These are phyloP conservation scores for Naumovozyma baii DNA, from an alignment of 805 yeast species.

Conservation along the genomic window DNA sequence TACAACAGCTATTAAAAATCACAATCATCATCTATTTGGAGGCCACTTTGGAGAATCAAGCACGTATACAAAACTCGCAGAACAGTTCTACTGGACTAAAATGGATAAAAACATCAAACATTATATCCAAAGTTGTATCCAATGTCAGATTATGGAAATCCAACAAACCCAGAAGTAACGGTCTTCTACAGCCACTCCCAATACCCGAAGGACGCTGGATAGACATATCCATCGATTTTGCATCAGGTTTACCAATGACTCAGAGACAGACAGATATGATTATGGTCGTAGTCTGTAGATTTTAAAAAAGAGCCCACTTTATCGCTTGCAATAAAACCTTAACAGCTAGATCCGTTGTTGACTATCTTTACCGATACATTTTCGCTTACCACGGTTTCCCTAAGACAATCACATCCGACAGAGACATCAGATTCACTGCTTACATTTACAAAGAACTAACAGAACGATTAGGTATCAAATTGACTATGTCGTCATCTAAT, in stretches of 20 bases:
- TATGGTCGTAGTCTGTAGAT: conserved; percentile 11
- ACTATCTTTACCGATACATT: conserved; percentile 6
- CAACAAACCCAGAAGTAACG: conserved; percentile 4
- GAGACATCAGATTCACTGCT: conserved; percentile 4
- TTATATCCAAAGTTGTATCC: conserved; percentile 3
- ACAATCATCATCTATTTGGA: conserved; percentile 5
- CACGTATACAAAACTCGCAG: conserved; percentile 4
- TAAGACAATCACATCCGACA: conserved; percentile 1
- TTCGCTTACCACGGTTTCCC: conserved; percentile 6
- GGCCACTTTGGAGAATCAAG: conserved; percentile 9
- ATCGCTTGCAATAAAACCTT: conserved; percentile 5
- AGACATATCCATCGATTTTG: conserved; percentile 13
- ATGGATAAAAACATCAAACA: neutral
- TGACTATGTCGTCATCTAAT: conserved; percentile 2
- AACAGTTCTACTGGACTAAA: conserved; percentile 6
- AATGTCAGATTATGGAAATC: conserved; percentile 6
- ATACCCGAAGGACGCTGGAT: conserved; percentile 13
- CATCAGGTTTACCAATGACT: conserved; percentile 8
- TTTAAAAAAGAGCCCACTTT: conserved; percentile 12
- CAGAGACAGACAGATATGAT: conserved; percentile 4
- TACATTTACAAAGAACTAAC: conserved; percentile 3
- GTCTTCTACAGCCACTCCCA: conserved; percentile 4
- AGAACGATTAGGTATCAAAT: conserved; percentile 1
- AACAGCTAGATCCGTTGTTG: conserved; percentile 7
- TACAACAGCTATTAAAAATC: too few species aligned